These are phyloP conservation scores for Colletotrichum navitas DNA, from an alignment of 2,329 filamentous ascomycete species.

Conservation along the genomic window DNA sequence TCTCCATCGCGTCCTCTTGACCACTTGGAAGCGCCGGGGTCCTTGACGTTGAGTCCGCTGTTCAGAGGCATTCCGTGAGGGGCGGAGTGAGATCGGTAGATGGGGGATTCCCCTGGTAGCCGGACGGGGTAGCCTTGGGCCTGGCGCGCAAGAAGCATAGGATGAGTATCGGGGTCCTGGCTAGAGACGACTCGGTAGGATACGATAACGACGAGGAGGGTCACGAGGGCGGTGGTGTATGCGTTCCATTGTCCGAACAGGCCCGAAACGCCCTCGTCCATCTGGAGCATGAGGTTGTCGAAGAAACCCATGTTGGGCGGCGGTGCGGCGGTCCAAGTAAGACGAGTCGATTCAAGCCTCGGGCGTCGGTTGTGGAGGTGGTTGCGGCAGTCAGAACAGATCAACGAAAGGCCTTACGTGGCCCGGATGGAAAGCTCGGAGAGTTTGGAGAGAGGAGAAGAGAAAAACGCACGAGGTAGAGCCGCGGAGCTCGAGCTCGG, in stretches of 20 bases:
- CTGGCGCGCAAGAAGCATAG: slow-evolving; percentile 89
- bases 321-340: slow-evolving; percentile 15
- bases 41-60: slow-evolving; percentile 84
- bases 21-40: slow-evolving; percentile 85
- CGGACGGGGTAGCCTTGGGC: slow-evolving; percentile 82
- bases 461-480: slow-evolving; percentile 27
- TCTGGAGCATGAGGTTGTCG: slow-evolving; percentile 70
- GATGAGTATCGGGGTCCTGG: slow-evolving; percentile 90
- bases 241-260: slow-evolving; percentile 85
- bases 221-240: slow-evolving; percentile 80
- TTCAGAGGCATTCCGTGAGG: slow-evolving; percentile 88
- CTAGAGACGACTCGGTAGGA: slow-evolving; percentile 78
- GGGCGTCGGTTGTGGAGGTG: slow-evolving; percentile 8
- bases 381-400: slow-evolving; percentile 10
- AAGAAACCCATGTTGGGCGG: slow-evolving; percentile 56
- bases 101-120: slow-evolving; percentile 85
- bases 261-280: slow-evolving; percentile 78
- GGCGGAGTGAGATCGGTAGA: slow-evolving; percentile 86
- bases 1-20: slow-evolving; percentile 87
- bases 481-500: slow-evolving; percentile 38
- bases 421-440: slow-evolving; percentile 38
- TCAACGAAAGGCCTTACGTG: slow-evolving; percentile 31
- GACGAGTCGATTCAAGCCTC: slow-evolving; percentile 2
- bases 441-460: slow-evolving; percentile 7
- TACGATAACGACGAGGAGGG: slow-evolving; percentile 74